Evolutionary conservation across 2,329 filamentous ascomycete species (phyloP).

Genomic region (Zymoseptoria pseudotritici): DNA sequence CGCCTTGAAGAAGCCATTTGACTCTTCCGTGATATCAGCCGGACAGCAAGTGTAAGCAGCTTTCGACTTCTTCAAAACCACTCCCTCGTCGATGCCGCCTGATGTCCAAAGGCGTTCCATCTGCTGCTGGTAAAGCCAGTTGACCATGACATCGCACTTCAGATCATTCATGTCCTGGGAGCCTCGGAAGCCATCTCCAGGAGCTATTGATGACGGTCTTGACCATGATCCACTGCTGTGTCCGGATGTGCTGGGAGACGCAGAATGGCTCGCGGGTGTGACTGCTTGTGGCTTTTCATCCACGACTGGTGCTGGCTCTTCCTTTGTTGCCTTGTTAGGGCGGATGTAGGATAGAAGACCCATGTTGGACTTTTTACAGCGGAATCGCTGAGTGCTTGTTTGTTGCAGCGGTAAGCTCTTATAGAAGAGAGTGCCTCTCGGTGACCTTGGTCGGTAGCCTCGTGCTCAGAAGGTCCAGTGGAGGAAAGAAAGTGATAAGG

Average conservation of each 20-base stretch:
- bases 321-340: constrained; percentile 13
- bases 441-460: neutral
- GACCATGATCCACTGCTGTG: constrained; percentile 24
- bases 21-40: constrained; percentile 38
- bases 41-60: constrained; percentile 48
- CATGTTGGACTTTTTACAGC: constrained; percentile 6
- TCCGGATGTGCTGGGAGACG: constrained; percentile 13
- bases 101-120: constrained; percentile 48
- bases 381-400: neutral
- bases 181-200: constrained; percentile 31
- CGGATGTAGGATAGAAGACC: constrained; percentile 21
- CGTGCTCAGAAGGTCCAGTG: neutral
- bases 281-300: constrained; percentile 9
- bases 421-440: neutral
- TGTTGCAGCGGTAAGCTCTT: neutral
- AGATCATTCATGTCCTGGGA: constrained; percentile 42
- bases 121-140: constrained; percentile 56
- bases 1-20: constrained; percentile 44
- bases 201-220: constrained; percentile 30
- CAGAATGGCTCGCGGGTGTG: constrained; percentile 3
- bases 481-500: neutral
- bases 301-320: constrained; percentile 9
- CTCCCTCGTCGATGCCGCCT: constrained; percentile 45
- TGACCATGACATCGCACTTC: constrained; percentile 56
- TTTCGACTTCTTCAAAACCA: constrained; percentile 47